Evolutionary conservation across 1,139 yeast species (phyloP), one percentile per base, ranked within the genome.

Genomic region (Eremothecium sinecaudum): DNA sequence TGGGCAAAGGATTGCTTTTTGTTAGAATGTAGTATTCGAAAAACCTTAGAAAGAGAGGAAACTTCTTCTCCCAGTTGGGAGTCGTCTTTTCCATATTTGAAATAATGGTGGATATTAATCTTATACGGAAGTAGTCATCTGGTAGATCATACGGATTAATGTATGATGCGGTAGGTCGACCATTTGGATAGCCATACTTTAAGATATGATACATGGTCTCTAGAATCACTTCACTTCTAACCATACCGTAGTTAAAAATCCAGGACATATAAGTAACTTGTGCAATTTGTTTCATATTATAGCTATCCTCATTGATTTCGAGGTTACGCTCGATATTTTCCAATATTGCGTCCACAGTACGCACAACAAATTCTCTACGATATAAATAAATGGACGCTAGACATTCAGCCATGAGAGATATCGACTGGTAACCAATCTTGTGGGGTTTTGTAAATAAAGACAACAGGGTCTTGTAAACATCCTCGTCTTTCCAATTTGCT

Each of bases 11-110:
- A 31, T 63, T 67, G 6, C 58, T 58, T 50, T 86, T 86, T 32
- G 81, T 71, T 51, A 67, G 71, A n/a, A 73, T 58, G 49, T 83
- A 86, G 51, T 73, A 84, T 48, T 84, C 93, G 42, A 84, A 76
- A 46, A 75, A 79, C 13, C 68, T 66, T 43, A 79, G 48, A 42
- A 79, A 71, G 3, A 69, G 53, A 5, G 61, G 59, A 18, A 78
- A 43, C 29, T 61, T 64, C 8, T 37, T 54, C 10, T 31, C 33
- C 42, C 25, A 50, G 34, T 43, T 30, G 4, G 43, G 37, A 20
- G 46, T 47, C 32, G 25, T 36, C 31, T 42, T 43, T 24, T 30
- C 39, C 27, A 54, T 37, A 19, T 38, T 46, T 18, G 51, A 38
- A 22, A 72, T 45, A 5, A 68, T 42, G 1, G 65, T 53, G 18